Base-by-base conservation (phyloP, 192 early-diverging fungal genomes). In the Funneliformis mosseae region DNA sequence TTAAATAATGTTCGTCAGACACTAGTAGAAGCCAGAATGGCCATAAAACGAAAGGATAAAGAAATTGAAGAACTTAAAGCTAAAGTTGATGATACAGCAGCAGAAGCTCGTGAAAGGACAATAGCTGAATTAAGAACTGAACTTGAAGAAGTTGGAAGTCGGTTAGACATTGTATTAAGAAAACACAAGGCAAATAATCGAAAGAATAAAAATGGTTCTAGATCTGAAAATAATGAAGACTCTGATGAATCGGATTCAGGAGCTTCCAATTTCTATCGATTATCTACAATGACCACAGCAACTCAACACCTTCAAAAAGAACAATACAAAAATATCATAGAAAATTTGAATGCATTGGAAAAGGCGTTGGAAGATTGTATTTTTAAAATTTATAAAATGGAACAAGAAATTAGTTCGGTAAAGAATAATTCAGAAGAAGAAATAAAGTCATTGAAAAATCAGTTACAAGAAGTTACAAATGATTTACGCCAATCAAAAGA, bases 131-230 rank as follows among this genome's bases (percentile, higher is more conserved):
- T 85, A 5, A 61, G 81, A 16, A 76, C 74, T 33, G 83, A 85
- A 39, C 33, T 85, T 39, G 80, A 85, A 76, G 81, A 84, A 67
- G 81, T 85, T 42, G 81, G 74, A 42, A 84, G 67, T 39, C 50
- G 81, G 8, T 71, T 85, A 18, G 81, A 82, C 61, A 73, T 81
- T 3, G 59, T 84, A 27, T 50, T 84, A 4, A 74, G 83, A 60
- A 74, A 82, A 46, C 76, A 82, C 25, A 76, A 78, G 68, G 61
- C 38, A 11, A 59, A 38, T 50, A 18, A 72, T 50, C 60, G 43
- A 55, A n/a, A 76, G 33, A 76, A 25, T 27, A 42, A 41, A 18
- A 27, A 12, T 14, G 23, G 12, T 27, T 23, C 33, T 23, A 18
- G 12, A 28, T 64, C 62, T 64, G 59, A 48, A 33, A n/a, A n/a